A percentile compares a stretch with the other conserved stretches of the same genome.
Evolutionary conservation across 1,284 basidiomycete genomes (phyloP).

Genomic region (Rhodotorula sp.): DNA sequence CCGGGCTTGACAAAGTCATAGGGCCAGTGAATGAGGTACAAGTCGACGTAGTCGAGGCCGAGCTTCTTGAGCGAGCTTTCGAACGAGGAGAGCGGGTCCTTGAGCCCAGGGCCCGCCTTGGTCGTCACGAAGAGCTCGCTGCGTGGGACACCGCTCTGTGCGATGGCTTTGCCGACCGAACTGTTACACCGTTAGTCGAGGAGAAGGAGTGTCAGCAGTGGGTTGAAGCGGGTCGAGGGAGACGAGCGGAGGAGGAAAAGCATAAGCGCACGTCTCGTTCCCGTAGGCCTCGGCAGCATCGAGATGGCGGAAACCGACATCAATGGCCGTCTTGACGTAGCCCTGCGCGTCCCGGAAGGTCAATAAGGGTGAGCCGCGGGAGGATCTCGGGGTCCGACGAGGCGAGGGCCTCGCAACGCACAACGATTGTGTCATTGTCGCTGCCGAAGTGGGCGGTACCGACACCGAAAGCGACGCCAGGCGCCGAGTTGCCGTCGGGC

Average conservation of each 20-base stretch:
- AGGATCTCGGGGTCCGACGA: no score
- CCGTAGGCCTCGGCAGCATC: slow-evolving; percentile 44
- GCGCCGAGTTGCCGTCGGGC: slow-evolving; percentile 21
- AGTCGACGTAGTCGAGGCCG: slow-evolving; percentile 65
- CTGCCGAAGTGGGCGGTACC: slow-evolving; percentile 24
- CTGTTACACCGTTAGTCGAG: slow-evolving; percentile 15
- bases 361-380: no score
- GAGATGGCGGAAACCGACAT: slow-evolving; percentile 36
- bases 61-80: slow-evolving; percentile 53
- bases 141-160: slow-evolving; percentile 59
- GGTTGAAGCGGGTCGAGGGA: no score
- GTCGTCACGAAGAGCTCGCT: slow-evolving; percentile 57
- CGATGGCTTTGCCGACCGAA: slow-evolving; percentile 58
- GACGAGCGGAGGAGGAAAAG: no score
- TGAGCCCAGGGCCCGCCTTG: slow-evolving; percentile 34
- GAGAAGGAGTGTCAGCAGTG: no score
- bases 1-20: slow-evolving; percentile 54
- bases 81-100: slow-evolving; percentile 21
- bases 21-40: slow-evolving; percentile 67
- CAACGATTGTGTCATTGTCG: background rate
- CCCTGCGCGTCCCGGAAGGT: slow-evolving; percentile 53
- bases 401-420: background rate
- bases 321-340: slow-evolving; percentile 52
- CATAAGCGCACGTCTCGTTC: no score
- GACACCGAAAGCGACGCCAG: slow-evolving; percentile 30